Evolutionary conservation across 805 yeast species (phyloP).

Genomic region (Saccharomycopsis amapae): DNA sequence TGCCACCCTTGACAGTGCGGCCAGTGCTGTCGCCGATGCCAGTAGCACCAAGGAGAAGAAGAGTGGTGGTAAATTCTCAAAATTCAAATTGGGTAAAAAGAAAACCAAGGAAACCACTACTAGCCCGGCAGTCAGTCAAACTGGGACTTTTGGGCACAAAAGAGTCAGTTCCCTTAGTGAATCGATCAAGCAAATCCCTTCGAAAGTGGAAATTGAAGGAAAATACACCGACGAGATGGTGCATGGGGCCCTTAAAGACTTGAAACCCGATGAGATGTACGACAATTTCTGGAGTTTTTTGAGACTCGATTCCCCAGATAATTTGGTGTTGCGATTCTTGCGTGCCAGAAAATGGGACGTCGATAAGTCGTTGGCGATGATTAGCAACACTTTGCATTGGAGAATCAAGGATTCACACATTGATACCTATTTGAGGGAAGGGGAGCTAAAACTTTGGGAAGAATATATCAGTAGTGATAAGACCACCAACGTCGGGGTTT

Average conservation of each 20-base stretch:
- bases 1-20: constrained; percentile 5
- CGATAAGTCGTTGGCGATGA: constrained; percentile 61
- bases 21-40: constrained; percentile 18
- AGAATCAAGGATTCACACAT: constrained; percentile 53
- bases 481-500: constrained; percentile 34
- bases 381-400: constrained; percentile 71
- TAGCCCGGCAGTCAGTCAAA: not conserved
- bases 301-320: constrained; percentile 79
- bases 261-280: constrained; percentile 46
- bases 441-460: constrained; percentile 47
- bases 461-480: constrained; percentile 23
- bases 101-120: constrained; percentile 3
- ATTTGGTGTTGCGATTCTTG: constrained; percentile 62
- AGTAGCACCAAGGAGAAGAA: constrained; percentile 3
- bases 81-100: constrained; percentile 14
- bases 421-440: constrained; percentile 55
- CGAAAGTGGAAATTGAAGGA: constrained; percentile 27
- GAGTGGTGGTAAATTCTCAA: constrained; percentile 12
- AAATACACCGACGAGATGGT: constrained; percentile 33
- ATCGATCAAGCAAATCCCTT: constrained; percentile 21
- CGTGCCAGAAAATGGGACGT: constrained; percentile 85
- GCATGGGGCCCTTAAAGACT: constrained; percentile 42
- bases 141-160: constrained; percentile 1
- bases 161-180: constrained; percentile 18
- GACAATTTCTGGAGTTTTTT: constrained; percentile 50